phyloP scores from a whole-genome alignment of 495 filamentous ascomycete genomes.

The Annulohypoxylon maeteangense region DNA sequence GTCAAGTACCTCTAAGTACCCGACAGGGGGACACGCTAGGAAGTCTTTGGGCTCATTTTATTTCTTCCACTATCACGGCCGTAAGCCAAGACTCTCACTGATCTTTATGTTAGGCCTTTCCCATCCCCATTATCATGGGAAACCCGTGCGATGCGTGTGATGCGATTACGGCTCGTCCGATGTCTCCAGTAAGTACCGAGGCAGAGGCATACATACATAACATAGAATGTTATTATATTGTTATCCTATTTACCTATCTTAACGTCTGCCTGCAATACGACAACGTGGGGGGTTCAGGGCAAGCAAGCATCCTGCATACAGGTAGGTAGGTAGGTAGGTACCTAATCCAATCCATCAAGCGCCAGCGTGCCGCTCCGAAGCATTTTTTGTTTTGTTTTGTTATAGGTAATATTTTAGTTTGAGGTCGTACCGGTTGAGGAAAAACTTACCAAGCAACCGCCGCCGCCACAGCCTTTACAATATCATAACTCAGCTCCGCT shows the following conservation, averaged over 20 bases:
- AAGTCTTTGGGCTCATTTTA: constrained; percentile 38
- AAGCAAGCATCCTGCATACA: not conserved
- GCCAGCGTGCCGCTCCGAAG: constrained; percentile 22
- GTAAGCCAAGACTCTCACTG: constrained; percentile 31
- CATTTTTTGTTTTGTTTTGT: not conserved
- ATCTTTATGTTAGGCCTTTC: constrained; percentile 9
- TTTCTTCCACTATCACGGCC: constrained; percentile 39
- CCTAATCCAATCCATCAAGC: constrained; percentile 13
- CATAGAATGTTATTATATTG: not conserved
- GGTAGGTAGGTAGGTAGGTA: too few species aligned
- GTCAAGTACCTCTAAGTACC: constrained; percentile 43
- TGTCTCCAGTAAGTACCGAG: constrained; percentile 3
- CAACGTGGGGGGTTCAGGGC: constrained; percentile 31
- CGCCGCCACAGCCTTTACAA: constrained; percentile 7
- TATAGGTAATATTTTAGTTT: constrained; percentile 8
- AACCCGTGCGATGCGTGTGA: constrained; percentile 26
- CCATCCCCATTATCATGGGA: constrained; percentile 20
- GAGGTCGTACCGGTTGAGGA: constrained; percentile 20
- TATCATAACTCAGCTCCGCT: constrained; percentile 42
- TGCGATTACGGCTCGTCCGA: constrained; percentile 14
- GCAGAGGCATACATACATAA: not conserved
- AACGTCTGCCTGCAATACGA: constrained; percentile 6
- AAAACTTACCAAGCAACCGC: constrained; percentile 32
- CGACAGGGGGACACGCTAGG: constrained; percentile 26
- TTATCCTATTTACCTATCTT: constrained; percentile 3